These are phyloP conservation scores for Trichoderma sp. DNA, from an alignment of 2,329 filamentous ascomycete genomes.

Conservation along the genomic window DNA sequence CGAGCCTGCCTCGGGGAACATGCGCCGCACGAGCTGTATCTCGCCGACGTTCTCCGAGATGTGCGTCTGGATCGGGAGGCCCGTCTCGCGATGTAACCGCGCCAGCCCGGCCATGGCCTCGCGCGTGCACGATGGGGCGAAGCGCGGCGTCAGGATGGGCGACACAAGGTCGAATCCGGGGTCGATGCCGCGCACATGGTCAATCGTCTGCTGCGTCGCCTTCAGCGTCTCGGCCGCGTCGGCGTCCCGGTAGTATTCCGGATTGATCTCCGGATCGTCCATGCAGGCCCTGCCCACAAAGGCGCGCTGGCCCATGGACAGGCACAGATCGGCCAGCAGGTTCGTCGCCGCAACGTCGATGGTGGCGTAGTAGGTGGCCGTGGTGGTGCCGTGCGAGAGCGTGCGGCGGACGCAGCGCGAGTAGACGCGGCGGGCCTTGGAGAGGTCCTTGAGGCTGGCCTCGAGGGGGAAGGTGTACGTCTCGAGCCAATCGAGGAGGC, in stretches of 20 bases:
- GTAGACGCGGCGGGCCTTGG: slow-evolving; percentile 72
- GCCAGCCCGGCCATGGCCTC: slow-evolving; percentile 67
- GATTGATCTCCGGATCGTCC: slow-evolving; percentile 68
- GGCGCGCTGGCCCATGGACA: slow-evolving; percentile 78
- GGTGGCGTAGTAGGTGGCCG: slow-evolving; percentile 92
- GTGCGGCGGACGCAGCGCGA: slow-evolving; percentile 75
- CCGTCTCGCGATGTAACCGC: slow-evolving; percentile 60
- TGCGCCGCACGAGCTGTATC: slow-evolving; percentile 65
- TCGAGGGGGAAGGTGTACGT: slow-evolving; percentile 96
- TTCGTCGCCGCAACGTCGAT: slow-evolving; percentile 87
- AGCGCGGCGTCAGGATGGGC: slow-evolving; percentile 77
- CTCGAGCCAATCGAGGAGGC: slow-evolving; percentile 89
- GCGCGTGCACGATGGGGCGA: slow-evolving; percentile 62
- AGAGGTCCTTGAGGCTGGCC: slow-evolving; percentile 65
- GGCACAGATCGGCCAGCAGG: slow-evolving; percentile 80
- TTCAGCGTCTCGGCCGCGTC: slow-evolving; percentile 58
- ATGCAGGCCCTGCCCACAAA: slow-evolving; percentile 95
- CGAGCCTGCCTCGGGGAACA: slow-evolving; percentile 65
- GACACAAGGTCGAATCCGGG: slow-evolving; percentile 64
- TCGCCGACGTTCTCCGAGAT: slow-evolving; percentile 81
- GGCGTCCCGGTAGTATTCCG: slow-evolving; percentile 77
- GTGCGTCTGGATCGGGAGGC: slow-evolving; percentile 81
- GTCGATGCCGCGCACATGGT: slow-evolving; percentile 69
- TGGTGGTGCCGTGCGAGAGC: slow-evolving; percentile 87
- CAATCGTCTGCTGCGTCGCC: slow-evolving; percentile 61